Conservation (phyloP, 805 yeast species). For the Zygoascus bituminiphila region DNA sequence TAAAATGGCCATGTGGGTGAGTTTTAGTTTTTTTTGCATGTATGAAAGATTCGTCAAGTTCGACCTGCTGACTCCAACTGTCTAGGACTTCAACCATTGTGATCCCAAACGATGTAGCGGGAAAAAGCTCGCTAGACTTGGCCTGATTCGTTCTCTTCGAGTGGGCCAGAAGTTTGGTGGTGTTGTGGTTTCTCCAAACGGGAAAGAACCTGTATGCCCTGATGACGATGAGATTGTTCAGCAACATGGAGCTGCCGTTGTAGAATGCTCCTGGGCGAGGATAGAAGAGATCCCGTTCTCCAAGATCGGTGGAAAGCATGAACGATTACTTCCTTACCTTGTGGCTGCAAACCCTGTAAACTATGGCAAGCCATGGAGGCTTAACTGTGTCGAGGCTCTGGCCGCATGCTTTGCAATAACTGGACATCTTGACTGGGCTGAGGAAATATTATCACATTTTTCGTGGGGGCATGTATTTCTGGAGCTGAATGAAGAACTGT, state of each 20-base stretch:
- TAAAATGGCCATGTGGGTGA: conserved; percentile 81
- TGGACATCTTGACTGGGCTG: conserved; percentile 87
- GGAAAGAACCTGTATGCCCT: conserved; percentile 84
- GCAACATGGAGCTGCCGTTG: conserved; percentile 86
- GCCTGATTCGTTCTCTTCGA: conserved; percentile 66
- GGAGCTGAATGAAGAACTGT: conserved; percentile 68
- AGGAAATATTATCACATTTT: conserved; percentile 62
- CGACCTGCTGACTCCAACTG: background rate
- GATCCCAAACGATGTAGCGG: conserved; percentile 98
- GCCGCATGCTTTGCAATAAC: conserved; percentile 96
- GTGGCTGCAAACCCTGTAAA: conserved; percentile 97
- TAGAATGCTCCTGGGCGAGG: conserved; percentile 98
- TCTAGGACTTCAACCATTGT: conserved; percentile 92
- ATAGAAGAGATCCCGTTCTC: conserved; percentile 93
- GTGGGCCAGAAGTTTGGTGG: conserved; percentile 95
- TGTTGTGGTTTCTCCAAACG: conserved; percentile 87
- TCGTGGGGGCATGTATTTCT: conserved; percentile 92
- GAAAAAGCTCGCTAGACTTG: conserved; percentile 82
- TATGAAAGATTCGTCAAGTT: too few relatives aligned
- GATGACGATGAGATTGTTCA: conserved; percentile 73
- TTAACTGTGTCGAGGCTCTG: conserved; percentile 94
- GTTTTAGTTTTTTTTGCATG: conserved; percentile 7
- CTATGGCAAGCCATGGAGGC: conserved; percentile 91
- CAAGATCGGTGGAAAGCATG: conserved; percentile 85
- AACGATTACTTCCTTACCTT: conserved; percentile 79